A percentile compares a stretch with the other conserved stretches of the same genome.
Conservation (phyloP, 75 land plant species). For the Azolla pinnata region DNA sequence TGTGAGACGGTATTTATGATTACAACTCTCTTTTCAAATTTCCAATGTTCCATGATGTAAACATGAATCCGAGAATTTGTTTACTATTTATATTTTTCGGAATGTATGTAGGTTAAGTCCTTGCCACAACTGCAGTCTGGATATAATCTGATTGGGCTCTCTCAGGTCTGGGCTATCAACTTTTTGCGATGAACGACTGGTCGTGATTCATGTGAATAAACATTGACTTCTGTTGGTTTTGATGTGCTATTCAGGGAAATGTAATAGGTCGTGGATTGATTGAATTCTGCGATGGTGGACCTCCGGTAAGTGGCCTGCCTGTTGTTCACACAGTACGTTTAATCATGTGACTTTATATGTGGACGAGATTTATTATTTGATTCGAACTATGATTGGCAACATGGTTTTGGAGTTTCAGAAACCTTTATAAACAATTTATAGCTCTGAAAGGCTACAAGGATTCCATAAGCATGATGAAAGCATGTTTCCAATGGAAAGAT, state of each 20-base stretch:
- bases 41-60: too few relatives aligned
- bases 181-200: not conserved
- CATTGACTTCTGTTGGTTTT: conserved; percentile 1
- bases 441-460: too few relatives aligned
- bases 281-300: conserved; percentile 82
- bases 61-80: too few relatives aligned
- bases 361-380: too few relatives aligned
- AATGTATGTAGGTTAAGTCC: conserved; percentile 46
- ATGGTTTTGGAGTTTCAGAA: too few relatives aligned
- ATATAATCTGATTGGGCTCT: conserved; percentile 85
- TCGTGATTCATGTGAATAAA: not conserved
- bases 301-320: conserved; percentile 51
- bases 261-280: conserved; percentile 70
- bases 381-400: too few relatives aligned
- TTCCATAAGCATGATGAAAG: too few relatives aligned
- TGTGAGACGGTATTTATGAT: conserved; percentile 38
- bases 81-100: not conserved
- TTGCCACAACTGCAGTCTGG: conserved; percentile 63
- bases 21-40: not conserved
- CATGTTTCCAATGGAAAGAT: too few relatives aligned
- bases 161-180: conserved; percentile 50
- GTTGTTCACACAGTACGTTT: too few relatives aligned
- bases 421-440: too few relatives aligned
- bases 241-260: conserved; percentile 50
- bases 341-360: too few relatives aligned